These are phyloP conservation scores for Tetrapisispora phaffii DNA, from an alignment of 805 yeast genomes.

Conservation along the genomic window DNA sequence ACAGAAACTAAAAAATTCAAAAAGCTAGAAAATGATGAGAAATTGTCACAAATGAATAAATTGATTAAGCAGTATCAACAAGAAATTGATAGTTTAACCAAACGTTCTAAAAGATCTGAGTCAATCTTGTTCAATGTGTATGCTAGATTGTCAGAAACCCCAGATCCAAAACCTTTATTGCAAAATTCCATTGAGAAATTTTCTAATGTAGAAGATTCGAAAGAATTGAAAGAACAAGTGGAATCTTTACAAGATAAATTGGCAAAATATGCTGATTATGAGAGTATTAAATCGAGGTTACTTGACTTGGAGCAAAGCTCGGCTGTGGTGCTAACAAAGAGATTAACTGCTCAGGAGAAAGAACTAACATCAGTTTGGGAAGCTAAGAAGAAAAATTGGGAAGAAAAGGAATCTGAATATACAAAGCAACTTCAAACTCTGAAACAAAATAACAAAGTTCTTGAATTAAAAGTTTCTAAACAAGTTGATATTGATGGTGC, in stretches of 20 bases:
- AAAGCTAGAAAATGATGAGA: slow-evolving; percentile 48
- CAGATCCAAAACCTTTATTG: slow-evolving; percentile 80
- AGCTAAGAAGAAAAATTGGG: slow-evolving; percentile 68
- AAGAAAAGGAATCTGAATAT: slow-evolving; percentile 42
- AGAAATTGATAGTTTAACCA: slow-evolving; percentile 76
- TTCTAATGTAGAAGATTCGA: slow-evolving; percentile 43
- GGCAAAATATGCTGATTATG: slow-evolving; percentile 66
- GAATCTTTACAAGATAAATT: slow-evolving; percentile 46
- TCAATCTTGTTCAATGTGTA: slow-evolving; percentile 64
- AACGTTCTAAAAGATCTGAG: slow-evolving; percentile 68
- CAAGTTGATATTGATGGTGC: slow-evolving; percentile 35
- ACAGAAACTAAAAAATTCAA: slow-evolving; percentile 73
- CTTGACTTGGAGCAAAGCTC: slow-evolving; percentile 50
- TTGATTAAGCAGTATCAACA: slow-evolving; percentile 71
- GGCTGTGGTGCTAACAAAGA: slow-evolving; percentile 43
- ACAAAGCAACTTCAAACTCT: slow-evolving; percentile 42
- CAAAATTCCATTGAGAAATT: slow-evolving; percentile 61
- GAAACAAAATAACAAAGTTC: slow-evolving; percentile 49
- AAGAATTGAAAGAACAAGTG: slow-evolving; percentile 43
- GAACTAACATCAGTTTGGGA: slow-evolving; percentile 59
- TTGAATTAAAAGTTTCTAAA: slow-evolving; percentile 58
- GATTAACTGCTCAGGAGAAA: slow-evolving; percentile 60
- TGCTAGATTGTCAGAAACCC: slow-evolving; percentile 73
- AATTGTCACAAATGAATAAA: slow-evolving; percentile 37
- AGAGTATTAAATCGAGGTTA: slow-evolving; percentile 55